Evolutionary conservation across 148 eudicot species (phyloP), one percentile per base, ranked within the genome.

Genomic region (Drosera capensis): DNA sequence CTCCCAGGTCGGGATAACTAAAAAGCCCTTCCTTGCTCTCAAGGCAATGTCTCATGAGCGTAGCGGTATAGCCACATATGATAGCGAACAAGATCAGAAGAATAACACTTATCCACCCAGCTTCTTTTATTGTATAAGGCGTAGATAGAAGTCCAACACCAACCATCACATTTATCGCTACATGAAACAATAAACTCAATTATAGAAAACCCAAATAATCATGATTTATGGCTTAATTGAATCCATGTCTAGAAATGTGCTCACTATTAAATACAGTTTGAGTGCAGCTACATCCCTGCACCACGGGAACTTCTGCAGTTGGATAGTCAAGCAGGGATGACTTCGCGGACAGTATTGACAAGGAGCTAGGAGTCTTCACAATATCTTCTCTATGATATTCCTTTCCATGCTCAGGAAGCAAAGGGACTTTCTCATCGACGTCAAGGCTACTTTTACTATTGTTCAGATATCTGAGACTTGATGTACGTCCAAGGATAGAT

Each of bases 71-170:
- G 58, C 81, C 84, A 58, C 93, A 80, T 43, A 90, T 25, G 5
- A 68, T 47, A 14, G 87, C 95, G 71, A 80, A 90, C 8, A 84
- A 64, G 47, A 75, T 30, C 18, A 90, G 77, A 46, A 84, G 61
- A 8, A 4, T 51, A 65, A 84, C 51, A 54, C 92, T 68, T 24
- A 62, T 68, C 97, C 97, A 90, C 18, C 97, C 97, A 14, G 65
- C 95, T 65, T 90, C 74, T 63, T 71, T 73, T 26, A 90, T 57
- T 7, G 95, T 76, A 24, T 62, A 71, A 13, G 97, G 93, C 19
- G 87, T 84, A 23, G 97, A 84, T 14, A 90, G 68, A 46, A 90
- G 69, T 60, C 92, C 97, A 40, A 90, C 83, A 37, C 97, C 97
- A 41, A 74, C 86, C 82, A 90, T 58, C 30, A 80, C 85, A 67